Conservation (phyloP, 208 protist genomes). For the Balamuthia mandrillaris region DNA sequence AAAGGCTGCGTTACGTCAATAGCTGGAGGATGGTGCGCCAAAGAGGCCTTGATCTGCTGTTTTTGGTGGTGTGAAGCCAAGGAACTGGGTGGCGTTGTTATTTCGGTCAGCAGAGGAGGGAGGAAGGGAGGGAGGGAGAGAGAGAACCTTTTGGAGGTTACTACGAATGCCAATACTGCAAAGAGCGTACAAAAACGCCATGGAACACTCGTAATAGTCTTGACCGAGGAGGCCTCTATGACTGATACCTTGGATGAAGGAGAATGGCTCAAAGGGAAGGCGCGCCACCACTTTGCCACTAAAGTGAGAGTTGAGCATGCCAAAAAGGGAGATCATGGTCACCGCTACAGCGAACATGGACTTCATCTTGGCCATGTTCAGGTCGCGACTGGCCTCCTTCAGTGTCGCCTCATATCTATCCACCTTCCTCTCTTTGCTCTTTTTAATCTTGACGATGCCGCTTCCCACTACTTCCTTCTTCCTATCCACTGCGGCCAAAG, state of each 20-base stretch:
- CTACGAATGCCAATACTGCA: too few relatives aligned
- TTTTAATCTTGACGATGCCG: not conserved
- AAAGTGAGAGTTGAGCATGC: conserved; percentile 2
- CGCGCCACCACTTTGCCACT: not conserved
- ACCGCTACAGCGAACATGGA: conserved; percentile 5
- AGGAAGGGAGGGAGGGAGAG: too few relatives aligned
- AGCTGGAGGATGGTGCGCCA: too few relatives aligned
- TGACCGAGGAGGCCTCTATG: not conserved
- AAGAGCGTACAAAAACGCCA: not conserved
- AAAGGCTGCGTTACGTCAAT: too few relatives aligned
- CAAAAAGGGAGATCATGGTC: conserved; percentile 1
- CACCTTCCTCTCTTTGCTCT: not conserved
- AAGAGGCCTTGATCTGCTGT: too few relatives aligned
- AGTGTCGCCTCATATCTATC: not conserved
- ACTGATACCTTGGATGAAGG: not conserved
- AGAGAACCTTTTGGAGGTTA: too few relatives aligned
- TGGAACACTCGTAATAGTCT: not conserved
- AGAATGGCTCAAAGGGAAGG: not conserved
- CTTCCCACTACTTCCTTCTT: not conserved
- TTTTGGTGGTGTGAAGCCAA: too few relatives aligned
- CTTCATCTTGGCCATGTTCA: conserved; percentile 8
- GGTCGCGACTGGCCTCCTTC: not conserved
- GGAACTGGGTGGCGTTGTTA: too few relatives aligned
- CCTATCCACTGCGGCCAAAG: not conserved
- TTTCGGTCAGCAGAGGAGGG: too few relatives aligned